Base-by-base conservation (phyloP, 768 basidiomycete species). In the Boletus reticulatus region DNA sequence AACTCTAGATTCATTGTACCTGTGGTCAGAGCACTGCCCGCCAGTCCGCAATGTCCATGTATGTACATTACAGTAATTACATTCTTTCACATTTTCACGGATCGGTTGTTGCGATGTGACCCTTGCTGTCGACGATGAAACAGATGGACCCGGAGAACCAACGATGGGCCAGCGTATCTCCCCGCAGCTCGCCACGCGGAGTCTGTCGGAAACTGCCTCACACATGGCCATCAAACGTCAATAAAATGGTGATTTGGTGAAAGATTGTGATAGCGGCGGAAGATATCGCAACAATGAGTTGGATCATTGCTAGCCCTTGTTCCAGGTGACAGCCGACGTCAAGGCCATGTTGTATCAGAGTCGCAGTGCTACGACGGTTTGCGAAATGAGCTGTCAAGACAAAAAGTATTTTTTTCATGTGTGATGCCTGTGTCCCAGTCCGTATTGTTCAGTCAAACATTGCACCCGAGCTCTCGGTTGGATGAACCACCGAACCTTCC, bases 401-500 rank as follows among this genome's bases (percentile, higher is more conserved):
- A 14, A 41, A 58, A 44, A 48, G 34, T 45, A 9, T 31, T 34
- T 48, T 37, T 48, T 59, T 34, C 19, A 47, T 50, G 8, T 27
- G 24, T 16, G 20, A 39, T 29, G 27, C 43, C 59, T 49, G 24
- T 48, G 41, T 54, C 36, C 22, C 38, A 20, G 47, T 22, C 43
- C 2, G 51, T 22, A 32, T 19, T 48, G 24, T 43, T 31, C 42
- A 29, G 16, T 49, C 29, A 29, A 9, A 29, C 34, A 36, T 36
- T 14, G 11, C 34, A 13, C 34, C 11, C 12, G 34, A 36, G 34
- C 14, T 12, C 34, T 34, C 7, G 38, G 24, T 34, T 41, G n/a
- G 36, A 22, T 12, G 52, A 63, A 62, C 61, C 34, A 72, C 66
- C 62, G 59, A 48, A 67, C 64, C 62, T 73, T 72, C 70, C 72